These are phyloP conservation scores for Mortierella sp. DNA, from an alignment of 371 early-diverging fungal genomes.

Conservation along the genomic window DNA sequence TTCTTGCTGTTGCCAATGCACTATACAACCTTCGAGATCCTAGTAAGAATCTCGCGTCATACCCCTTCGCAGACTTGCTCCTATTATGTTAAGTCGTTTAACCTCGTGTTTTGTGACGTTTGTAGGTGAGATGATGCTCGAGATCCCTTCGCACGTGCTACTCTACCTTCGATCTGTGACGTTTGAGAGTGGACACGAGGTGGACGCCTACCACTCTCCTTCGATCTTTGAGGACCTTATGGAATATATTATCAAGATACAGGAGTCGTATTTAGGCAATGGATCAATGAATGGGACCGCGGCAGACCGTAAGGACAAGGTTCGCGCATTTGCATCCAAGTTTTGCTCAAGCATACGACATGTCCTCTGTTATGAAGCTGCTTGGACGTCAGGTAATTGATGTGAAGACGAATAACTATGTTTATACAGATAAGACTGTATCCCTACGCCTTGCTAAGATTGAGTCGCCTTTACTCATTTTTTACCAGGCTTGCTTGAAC, in stretches of 20 bases:
- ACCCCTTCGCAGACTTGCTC: too few relatives aligned
- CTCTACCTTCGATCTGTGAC: constrained; percentile 26
- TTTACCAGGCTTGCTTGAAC: constrained; percentile 23
- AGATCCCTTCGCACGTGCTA: constrained; percentile 20
- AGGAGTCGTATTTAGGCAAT: background rate
- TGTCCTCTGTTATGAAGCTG: constrained; percentile 41
- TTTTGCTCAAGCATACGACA: constrained; percentile 23
- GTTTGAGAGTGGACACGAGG: constrained; percentile 29
- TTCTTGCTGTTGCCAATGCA: constrained; percentile 35
- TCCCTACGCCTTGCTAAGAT: too few relatives aligned
- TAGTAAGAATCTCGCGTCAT: constrained; percentile 15
- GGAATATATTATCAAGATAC: constrained; percentile 15
- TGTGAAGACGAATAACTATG: background rate
- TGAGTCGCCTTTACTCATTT: too few relatives aligned
- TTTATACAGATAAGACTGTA: too few relatives aligned
- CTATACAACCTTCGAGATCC: constrained; percentile 28
- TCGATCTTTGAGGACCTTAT: constrained; percentile 43
- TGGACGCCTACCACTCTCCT: constrained; percentile 22
- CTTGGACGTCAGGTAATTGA: constrained; percentile 35
- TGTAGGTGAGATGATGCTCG: constrained; percentile 37
- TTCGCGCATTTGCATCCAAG: constrained; percentile 19
- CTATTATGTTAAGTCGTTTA: too few relatives aligned
- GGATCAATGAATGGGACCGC: background rate
- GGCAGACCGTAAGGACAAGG: background rate
- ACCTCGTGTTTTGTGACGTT: too few relatives aligned